Evolutionary conservation across 805 yeast genomes (phyloP).

Genomic region (Candida jianshihensis): DNA sequence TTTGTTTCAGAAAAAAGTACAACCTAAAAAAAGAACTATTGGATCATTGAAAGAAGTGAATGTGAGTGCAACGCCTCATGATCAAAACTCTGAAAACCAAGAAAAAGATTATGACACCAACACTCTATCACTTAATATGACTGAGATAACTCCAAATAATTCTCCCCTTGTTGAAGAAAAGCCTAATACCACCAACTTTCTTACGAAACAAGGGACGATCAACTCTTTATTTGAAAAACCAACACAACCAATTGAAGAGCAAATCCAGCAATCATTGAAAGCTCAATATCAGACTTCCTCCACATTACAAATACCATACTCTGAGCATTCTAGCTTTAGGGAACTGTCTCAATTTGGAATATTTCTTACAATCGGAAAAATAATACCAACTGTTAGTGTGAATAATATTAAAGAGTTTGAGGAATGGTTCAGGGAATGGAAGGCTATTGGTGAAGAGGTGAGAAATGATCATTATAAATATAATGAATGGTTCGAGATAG

Average conservation of each 20-base stretch:
- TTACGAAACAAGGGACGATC: slow-evolving; percentile 2
- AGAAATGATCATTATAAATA: not conserved
- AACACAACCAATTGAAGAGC: not conserved
- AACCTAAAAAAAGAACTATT: not conserved
- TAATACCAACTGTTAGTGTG: slow-evolving; percentile 76
- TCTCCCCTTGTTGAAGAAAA: too few relatives aligned
- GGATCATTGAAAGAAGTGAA: not conserved
- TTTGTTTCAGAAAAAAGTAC: not conserved
- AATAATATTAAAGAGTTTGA: slow-evolving; percentile 19
- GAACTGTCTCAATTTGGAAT: slow-evolving; percentile 67
- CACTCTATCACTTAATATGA: too few relatives aligned
- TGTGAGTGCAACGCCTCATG: too few relatives aligned
- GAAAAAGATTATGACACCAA: not conserved
- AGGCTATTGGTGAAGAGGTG: not conserved
- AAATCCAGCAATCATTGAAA: not conserved
- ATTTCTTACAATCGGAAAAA: slow-evolving; percentile 38
- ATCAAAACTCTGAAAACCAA: not conserved
- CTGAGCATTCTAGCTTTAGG: slow-evolving; percentile 87
- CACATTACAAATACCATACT: slow-evolving; percentile 66
- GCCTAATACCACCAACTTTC: not conserved
- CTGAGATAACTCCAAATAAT: too few relatives aligned
- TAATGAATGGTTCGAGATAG: not conserved
- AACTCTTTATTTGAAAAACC: not conserved
- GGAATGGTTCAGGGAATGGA: slow-evolving; percentile 18
- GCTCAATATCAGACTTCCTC: not conserved